A percentile compares a stretch with the other conserved stretches of the same genome.
These are phyloP conservation scores for Camellia sinensis DNA, from an alignment of 148 eudicot genomes.

Conservation along the genomic window DNA sequence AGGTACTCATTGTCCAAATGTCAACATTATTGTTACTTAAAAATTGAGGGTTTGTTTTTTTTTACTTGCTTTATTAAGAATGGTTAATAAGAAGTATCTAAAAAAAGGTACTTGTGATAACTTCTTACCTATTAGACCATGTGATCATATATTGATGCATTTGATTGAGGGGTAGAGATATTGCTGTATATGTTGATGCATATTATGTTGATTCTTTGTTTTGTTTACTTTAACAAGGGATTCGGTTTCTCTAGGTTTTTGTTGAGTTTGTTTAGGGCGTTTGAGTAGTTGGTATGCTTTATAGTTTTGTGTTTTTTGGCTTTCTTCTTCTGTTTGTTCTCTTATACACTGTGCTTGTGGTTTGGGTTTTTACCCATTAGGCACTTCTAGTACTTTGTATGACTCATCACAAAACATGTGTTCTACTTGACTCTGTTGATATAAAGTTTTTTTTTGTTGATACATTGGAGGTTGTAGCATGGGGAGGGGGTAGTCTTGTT, in stretches of 20 bases:
- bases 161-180: neutral
- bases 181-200: neutral
- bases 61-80: too few relatives aligned
- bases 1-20: too few relatives aligned
- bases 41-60: too few relatives aligned
- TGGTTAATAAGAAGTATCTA: too few relatives aligned
- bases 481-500: too few relatives aligned
- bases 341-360: neutral
- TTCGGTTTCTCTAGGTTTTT: neutral
- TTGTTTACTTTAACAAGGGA: neutral
- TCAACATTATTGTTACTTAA: too few relatives aligned
- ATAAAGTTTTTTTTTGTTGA: too few relatives aligned
- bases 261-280: neutral
- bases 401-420: neutral
- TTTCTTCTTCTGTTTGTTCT: neutral
- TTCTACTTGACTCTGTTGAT: neutral
- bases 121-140: too few relatives aligned
- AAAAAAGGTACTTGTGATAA: too few relatives aligned
- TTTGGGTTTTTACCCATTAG: neutral
- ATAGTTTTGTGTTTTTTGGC: neutral
- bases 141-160: neutral
- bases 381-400: neutral
- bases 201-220: too few relatives aligned
- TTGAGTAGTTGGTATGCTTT: neutral
- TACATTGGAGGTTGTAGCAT: too few relatives aligned